Percentiles rank a stretch among this genome's conserved stretches.
Conservation (phyloP, 1,139 yeast species). For the Protomyces arabidopsidicola region DNA sequence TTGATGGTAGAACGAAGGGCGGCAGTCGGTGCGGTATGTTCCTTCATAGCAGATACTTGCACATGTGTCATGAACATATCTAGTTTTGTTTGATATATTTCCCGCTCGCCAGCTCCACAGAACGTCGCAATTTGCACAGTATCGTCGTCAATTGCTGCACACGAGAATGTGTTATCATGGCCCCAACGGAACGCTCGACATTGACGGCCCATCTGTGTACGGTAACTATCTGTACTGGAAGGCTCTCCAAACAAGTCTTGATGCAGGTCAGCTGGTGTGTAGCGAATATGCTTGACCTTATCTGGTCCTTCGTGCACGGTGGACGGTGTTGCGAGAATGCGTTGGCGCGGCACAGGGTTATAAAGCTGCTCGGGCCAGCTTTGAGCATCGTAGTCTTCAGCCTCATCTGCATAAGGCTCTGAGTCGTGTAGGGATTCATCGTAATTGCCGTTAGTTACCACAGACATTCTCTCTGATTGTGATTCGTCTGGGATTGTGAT, state of each 20-base stretch:
- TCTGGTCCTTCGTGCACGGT: too few species aligned
- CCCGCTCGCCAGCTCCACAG: not conserved
- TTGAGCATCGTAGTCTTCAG: not conserved
- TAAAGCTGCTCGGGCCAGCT: not conserved
- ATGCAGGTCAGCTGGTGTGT: not conserved
- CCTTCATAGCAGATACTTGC: not conserved
- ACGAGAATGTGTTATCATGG: not conserved
- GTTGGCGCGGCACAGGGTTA: not conserved
- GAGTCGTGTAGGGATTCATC: not conserved
- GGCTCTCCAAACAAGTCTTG: not conserved
- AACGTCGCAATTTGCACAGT: not conserved
- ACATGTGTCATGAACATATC: not conserved
- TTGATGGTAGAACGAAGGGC: not conserved
- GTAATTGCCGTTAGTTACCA: not conserved
- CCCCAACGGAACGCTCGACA: not conserved
- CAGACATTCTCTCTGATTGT: not conserved
- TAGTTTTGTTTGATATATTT: not conserved
- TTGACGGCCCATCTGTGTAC: not conserved
- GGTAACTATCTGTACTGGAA: not conserved
- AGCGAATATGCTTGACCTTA: not conserved
- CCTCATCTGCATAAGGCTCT: not conserved
- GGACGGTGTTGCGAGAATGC: not conserved
- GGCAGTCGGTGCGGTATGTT: not conserved
- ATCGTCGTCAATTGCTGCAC: not conserved
- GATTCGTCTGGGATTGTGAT: not conserved